phyloP scores from a whole-genome alignment of 2,329 filamentous ascomycete species.

The Ilyonectria sp. region DNA sequence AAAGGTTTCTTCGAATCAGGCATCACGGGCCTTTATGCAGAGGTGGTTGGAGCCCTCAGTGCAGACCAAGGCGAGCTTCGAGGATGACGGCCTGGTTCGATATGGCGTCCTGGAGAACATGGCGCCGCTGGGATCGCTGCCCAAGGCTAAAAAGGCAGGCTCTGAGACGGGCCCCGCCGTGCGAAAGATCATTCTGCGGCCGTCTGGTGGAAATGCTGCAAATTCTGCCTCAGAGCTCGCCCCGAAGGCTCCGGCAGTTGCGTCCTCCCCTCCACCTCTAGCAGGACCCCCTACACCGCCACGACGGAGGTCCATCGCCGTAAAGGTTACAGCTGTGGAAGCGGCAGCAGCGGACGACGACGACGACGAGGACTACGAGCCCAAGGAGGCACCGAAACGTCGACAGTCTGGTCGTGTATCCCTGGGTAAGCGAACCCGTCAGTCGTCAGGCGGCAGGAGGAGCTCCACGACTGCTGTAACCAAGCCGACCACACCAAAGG shows the following conservation, averaged over 20 bases:
- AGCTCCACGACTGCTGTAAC: slow-evolving; percentile 41
- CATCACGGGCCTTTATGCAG: slow-evolving; percentile 66
- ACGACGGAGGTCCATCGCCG: slow-evolving; percentile 45
- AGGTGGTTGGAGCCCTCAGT: slow-evolving; percentile 73
- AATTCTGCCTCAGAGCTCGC: slow-evolving; percentile 44
- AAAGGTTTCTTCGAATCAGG: slow-evolving; percentile 52
- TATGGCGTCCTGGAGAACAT: slow-evolving; percentile 87
- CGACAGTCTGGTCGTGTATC: slow-evolving; percentile 54
- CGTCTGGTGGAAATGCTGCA: slow-evolving; percentile 51
- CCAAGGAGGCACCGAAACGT: slow-evolving; percentile 53
- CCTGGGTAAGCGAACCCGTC: slow-evolving; percentile 48
- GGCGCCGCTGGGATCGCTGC: slow-evolving; percentile 83
- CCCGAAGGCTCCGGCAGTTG: slow-evolving; percentile 41
- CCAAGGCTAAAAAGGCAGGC: slow-evolving; percentile 66
- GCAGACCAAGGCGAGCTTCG: slow-evolving; percentile 78
- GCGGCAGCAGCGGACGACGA: slow-evolving; percentile 55
- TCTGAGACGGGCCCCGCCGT: slow-evolving; percentile 49
- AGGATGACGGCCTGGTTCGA: slow-evolving; percentile 81
- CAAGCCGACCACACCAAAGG: slow-evolving; percentile 37
- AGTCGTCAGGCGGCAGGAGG: slow-evolving; percentile 42
- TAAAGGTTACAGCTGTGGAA: slow-evolving; percentile 50
- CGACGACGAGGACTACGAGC: slow-evolving; percentile 63
- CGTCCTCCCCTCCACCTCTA: slow-evolving; percentile 42
- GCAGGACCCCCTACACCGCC: slow-evolving; percentile 46
- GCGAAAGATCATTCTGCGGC: slow-evolving; percentile 64